Percentiles rank a stretch among this genome's conserved stretches.
These are phyloP conservation scores for Metschnikowia reukaufii DNA, from an alignment of 805 yeast species.

Conservation along the genomic window DNA sequence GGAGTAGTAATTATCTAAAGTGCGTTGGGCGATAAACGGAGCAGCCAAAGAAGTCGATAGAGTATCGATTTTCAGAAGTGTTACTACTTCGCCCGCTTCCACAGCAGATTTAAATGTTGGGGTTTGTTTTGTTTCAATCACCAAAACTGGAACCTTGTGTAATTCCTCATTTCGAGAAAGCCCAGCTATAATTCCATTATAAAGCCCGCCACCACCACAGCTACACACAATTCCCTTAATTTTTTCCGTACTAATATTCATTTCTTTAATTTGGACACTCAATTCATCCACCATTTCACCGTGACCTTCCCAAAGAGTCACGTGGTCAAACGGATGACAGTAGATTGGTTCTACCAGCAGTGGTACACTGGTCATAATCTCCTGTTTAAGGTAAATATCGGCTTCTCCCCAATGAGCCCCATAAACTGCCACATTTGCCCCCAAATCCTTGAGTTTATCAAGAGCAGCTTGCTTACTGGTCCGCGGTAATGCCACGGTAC, in stretches of 20 bases:
- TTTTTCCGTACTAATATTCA: constrained; percentile 13
- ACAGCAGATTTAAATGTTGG: constrained; percentile 58
- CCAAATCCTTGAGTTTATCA: constrained; percentile 44
- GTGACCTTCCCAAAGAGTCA: constrained; percentile 56
- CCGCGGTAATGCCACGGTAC: constrained; percentile 63
- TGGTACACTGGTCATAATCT: constrained; percentile 21
- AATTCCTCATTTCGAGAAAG: constrained; percentile 24
- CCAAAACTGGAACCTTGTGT: constrained; percentile 32
- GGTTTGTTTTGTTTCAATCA: constrained; percentile 59
- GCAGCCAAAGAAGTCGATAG: constrained; percentile 68
- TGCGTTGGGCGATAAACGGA: constrained; percentile 51
- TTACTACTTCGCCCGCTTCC: constrained; percentile 42
- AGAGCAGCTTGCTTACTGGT: constrained; percentile 46
- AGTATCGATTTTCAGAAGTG: constrained; percentile 47
- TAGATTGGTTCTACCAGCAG: constrained; percentile 36
- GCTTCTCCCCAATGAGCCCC: constrained; percentile 54
- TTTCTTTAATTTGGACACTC: constrained; percentile 26
- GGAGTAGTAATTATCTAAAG: constrained; percentile 37
- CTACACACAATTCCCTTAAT: constrained; percentile 53
- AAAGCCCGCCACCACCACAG: constrained; percentile 59
- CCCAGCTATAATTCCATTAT: constrained; percentile 52
- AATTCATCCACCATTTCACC: constrained; percentile 39
- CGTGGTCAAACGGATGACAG: constrained; percentile 56
- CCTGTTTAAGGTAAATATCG: constrained; percentile 38
- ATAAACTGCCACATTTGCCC: constrained; percentile 50